Evolutionary conservation across 2,329 filamentous ascomycete genomes (phyloP).

Genomic region (Sporothrix euskadiensis): DNA sequence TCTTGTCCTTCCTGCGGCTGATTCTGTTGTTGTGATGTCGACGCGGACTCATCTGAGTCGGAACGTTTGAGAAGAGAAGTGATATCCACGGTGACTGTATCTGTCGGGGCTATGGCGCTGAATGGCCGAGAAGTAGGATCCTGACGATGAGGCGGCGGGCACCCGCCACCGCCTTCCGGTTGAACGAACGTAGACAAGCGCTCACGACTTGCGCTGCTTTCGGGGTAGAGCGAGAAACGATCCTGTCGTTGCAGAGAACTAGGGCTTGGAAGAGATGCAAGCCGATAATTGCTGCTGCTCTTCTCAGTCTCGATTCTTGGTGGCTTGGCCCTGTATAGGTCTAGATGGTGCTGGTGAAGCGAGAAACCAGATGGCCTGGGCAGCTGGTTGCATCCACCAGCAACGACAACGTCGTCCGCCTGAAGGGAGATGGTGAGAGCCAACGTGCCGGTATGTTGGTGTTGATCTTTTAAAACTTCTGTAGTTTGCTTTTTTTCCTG

Average conservation of each 20-base stretch:
- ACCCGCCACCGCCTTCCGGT: conserved; percentile 22
- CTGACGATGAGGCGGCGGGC: conserved; percentile 14
- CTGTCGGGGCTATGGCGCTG: conserved; percentile 41
- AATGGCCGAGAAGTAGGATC: conserved; percentile 32
- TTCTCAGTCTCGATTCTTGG: conserved; percentile 2
- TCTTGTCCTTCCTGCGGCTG: not conserved
- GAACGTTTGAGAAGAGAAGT: conserved; percentile 77
- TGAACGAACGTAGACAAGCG: not conserved
- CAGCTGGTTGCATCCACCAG: conserved; percentile 18
- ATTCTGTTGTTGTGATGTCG: not conserved
- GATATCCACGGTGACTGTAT: conserved; percentile 88
- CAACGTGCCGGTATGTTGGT: conserved; percentile 28
- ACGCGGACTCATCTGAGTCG: conserved; percentile 69
- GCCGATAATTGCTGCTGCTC: not conserved
- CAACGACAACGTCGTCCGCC: conserved; percentile 28
- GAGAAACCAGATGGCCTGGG: conserved; percentile 8
- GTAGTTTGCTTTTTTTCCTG: not conserved
- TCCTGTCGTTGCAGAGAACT: not conserved
- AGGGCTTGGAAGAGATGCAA: not conserved
- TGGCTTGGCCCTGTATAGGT: not conserved
- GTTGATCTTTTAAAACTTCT: not conserved
- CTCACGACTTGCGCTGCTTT: not conserved
- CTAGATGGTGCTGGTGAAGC: conserved; percentile 11
- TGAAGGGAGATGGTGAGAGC: conserved; percentile 30
- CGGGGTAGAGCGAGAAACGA: not conserved